These are phyloP conservation scores for Chrysosporium keratinophilum DNA, from an alignment of 2,329 filamentous ascomycete genomes.

Conservation along the genomic window DNA sequence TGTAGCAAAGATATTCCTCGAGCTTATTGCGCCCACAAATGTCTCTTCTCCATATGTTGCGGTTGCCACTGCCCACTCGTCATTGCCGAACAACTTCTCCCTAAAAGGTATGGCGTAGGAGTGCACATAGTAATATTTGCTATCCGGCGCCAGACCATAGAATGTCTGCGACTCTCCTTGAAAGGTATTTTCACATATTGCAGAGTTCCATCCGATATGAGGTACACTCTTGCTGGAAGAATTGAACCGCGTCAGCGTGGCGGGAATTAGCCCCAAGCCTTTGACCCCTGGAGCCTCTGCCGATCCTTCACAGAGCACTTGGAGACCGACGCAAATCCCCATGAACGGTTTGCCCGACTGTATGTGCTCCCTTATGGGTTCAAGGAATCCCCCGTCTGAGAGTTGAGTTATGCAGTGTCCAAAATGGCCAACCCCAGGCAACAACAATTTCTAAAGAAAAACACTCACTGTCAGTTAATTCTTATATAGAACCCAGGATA, in stretches of 20 bases:
- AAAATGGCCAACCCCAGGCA: slow-evolving; percentile 95
- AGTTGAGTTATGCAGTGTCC: slow-evolving; percentile 89
- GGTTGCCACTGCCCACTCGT: slow-evolving; percentile 88
- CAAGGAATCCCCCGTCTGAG: slow-evolving; percentile 67
- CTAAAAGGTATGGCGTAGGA: slow-evolving; percentile 76
- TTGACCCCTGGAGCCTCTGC: slow-evolving; percentile 61
- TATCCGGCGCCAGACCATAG: slow-evolving; percentile 66
- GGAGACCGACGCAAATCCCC: slow-evolving; percentile 90
- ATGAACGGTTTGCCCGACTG: slow-evolving; percentile 91
- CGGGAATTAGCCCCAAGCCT: slow-evolving; percentile 66
- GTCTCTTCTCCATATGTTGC: slow-evolving; percentile 77
- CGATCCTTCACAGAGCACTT: slow-evolving; percentile 80
- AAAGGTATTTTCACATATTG: slow-evolving; percentile 44
- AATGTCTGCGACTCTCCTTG: slow-evolving; percentile 45
- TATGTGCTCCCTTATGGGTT: slow-evolving; percentile 74
- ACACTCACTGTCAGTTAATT: neutral
- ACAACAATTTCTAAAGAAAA: slow-evolving; percentile 63
- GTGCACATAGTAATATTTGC: slow-evolving; percentile 99
- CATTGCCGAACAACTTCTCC: slow-evolving; percentile 60
- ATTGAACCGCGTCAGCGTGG: slow-evolving; percentile 63
- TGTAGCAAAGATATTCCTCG: slow-evolving; percentile 75
- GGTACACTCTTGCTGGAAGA: slow-evolving; percentile 78
- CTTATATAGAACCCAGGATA: too few relatives aligned
- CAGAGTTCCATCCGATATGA: slow-evolving; percentile 97
- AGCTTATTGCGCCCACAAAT: slow-evolving; percentile 83